Percentiles rank a stretch among this genome's conserved stretches.
Conservation (phyloP, 805 yeast species). For the Candida vaughaniae region DNA sequence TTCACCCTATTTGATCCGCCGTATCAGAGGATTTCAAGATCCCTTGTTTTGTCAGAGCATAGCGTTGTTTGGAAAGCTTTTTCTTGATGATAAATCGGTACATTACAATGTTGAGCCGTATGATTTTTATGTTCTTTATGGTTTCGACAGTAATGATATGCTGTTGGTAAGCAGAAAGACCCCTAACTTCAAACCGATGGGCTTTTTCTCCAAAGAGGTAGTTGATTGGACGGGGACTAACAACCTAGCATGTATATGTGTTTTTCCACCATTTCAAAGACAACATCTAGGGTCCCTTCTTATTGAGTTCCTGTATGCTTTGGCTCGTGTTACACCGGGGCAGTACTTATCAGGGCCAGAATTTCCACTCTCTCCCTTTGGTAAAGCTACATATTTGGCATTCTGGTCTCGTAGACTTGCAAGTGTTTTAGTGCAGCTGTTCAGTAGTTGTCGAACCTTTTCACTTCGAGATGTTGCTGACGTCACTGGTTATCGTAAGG, state of each 20-base stretch:
- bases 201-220: conserved; percentile 87
- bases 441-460: conserved; percentile 17
- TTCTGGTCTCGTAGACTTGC: conserved; percentile 66
- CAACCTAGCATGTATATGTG: conserved; percentile 86
- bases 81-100: conserved; percentile 85
- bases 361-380: conserved; percentile 82
- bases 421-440: conserved; percentile 12
- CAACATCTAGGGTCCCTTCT: conserved; percentile 73
- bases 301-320: conserved; percentile 78
- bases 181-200: conserved; percentile 58
- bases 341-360: conserved; percentile 83
- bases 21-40: conserved; percentile 65
- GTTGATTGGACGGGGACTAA: conserved; percentile 72
- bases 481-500: conserved; percentile 62
- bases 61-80: conserved; percentile 82
- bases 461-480: conserved; percentile 50
- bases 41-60: conserved; percentile 76
- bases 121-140: conserved; percentile 75
- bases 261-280: conserved; percentile 90
- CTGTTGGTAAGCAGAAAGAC: conserved; percentile 2
- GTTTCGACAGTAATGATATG: conserved; percentile 30
- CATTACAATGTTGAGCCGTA: conserved; percentile 76
- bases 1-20: conserved; percentile 50
- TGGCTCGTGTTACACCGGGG: conserved; percentile 58
- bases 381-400: conserved; percentile 64